A percentile compares a stretch with the other conserved stretches of the same genome.
phyloP scores from a whole-genome alignment of 768 basidiomycete species.

The Podaxis rugospora region DNA sequence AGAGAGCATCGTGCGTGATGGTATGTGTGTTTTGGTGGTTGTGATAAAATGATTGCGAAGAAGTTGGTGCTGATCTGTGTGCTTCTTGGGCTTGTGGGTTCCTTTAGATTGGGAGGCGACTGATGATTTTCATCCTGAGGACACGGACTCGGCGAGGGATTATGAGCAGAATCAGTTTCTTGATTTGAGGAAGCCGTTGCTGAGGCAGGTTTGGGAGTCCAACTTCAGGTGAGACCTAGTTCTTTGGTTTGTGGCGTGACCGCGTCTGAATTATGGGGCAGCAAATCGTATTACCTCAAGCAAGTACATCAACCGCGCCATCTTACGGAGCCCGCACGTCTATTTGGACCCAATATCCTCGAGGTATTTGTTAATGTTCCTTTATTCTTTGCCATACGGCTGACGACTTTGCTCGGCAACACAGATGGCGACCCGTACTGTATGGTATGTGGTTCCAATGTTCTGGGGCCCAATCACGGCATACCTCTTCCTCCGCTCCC shows the following conservation, averaged over 20 bases:
- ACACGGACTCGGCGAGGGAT: constrained; percentile 78
- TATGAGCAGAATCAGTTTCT: constrained; percentile 89
- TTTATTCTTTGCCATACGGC: constrained; percentile 8
- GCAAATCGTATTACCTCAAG: constrained; percentile 92
- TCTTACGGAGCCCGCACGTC: constrained; percentile 72
- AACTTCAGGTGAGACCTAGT: constrained; percentile 66
- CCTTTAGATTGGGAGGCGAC: constrained; percentile 79
- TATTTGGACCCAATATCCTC: constrained; percentile 79
- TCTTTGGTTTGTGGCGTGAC: not conserved
- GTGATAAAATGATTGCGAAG: not conserved
- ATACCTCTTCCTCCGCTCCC: constrained; percentile 79
- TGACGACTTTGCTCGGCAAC: not conserved
- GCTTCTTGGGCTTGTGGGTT: no score
- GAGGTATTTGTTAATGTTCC: constrained; percentile 48
- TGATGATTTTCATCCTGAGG: constrained; percentile 89
- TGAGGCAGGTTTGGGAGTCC: constrained; percentile 82
- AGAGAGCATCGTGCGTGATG: constrained; percentile 73
- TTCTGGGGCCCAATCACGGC: constrained; percentile 86
- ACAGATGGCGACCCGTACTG: constrained; percentile 76
- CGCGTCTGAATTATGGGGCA: constrained; percentile 19
- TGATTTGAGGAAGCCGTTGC: constrained; percentile 80
- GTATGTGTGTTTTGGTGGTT: constrained; percentile 34
- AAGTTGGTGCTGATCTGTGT: not conserved
- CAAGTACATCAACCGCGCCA: constrained; percentile 98
- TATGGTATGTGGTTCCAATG: constrained; percentile 91